Conservation (phyloP, 345 rosid species). For the Populus alba region DNA sequence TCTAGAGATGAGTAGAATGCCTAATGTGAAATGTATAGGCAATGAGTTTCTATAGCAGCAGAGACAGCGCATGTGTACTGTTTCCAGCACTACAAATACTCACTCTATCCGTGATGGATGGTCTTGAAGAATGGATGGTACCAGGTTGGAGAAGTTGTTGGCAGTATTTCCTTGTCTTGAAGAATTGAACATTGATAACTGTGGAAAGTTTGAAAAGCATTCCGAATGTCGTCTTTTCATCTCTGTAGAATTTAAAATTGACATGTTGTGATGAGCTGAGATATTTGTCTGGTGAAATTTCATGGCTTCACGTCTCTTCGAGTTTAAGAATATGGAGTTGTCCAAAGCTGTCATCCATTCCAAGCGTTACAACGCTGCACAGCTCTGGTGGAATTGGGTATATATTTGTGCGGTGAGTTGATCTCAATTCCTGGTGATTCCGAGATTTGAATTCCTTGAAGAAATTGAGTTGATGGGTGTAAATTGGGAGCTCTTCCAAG, state of each 20-base stretch:
- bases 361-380: too few species aligned
- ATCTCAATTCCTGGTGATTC: too few species aligned
- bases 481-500: too few species aligned
- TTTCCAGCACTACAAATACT: constrained; percentile 17
- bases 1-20: too few species aligned
- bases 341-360: too few species aligned
- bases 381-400: too few species aligned
- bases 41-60: constrained; percentile 4
- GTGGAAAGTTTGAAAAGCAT: constrained; percentile 13
- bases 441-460: too few species aligned
- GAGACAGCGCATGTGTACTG: not conserved
- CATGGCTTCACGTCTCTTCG: too few species aligned
- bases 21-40: not conserved
- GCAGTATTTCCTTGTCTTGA: constrained; percentile 18
- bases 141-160: not conserved
- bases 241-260: not conserved
- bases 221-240: constrained; percentile 4
- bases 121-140: constrained; percentile 9
- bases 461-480: too few species aligned
- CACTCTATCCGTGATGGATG: not conserved
- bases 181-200: not conserved
- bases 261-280: not conserved
- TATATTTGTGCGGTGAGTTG: too few species aligned
- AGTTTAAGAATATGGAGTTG: too few species aligned
- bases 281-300: too few species aligned